phyloP scores from a whole-genome alignment of 2,329 filamentous ascomycete genomes.

The Tolypocladium endophyticum region DNA sequence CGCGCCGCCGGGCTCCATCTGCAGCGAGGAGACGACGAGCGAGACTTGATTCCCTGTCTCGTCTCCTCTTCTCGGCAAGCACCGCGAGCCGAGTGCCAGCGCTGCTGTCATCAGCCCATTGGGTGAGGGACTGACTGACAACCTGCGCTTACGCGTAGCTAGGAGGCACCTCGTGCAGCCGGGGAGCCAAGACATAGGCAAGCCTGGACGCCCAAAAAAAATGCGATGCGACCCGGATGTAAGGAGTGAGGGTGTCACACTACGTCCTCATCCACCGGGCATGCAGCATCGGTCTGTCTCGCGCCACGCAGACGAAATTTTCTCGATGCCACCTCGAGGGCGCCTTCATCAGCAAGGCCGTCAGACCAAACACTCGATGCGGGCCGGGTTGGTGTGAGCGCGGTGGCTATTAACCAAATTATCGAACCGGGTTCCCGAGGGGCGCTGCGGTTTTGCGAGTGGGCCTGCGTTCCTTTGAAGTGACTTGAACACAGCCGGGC shows the following conservation, averaged over 20 bases:
- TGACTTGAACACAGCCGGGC: neutral
- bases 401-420: neutral
- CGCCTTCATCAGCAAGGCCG: no score
- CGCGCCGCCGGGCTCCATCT: neutral
- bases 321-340: no score
- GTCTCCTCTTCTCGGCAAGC: neutral
- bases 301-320: no score
- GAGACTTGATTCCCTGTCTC: neutral
- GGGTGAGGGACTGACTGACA: neutral
- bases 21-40: neutral
- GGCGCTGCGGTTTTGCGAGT: neutral
- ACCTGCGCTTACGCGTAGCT: neutral
- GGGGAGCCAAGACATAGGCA: neutral
- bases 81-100: neutral
- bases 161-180: neutral
- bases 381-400: neutral
- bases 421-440: neutral
- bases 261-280: no score
- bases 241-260: no score
- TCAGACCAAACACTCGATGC: no score
- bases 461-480: neutral
- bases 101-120: neutral
- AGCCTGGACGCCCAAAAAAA: neutral
- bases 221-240: no score
- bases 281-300: no score